A percentile compares a stretch with the other conserved stretches of the same genome.
Evolutionary conservation across 1,284 basidiomycete species (phyloP).

Genomic region (Vanrija sp.): DNA sequence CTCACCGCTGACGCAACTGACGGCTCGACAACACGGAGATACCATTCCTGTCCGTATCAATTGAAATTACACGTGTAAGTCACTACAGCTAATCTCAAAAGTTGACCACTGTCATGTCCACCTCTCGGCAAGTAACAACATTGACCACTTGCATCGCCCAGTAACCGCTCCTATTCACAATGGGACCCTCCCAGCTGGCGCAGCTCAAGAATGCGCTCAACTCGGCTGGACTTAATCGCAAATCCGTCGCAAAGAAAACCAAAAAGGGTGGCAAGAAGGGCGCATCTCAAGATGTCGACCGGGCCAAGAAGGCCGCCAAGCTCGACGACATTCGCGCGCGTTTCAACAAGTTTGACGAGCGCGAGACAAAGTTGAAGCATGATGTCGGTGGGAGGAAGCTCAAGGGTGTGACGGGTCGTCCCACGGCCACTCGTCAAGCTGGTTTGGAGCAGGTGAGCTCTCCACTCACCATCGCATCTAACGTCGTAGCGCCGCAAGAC

Average conservation of each 20-base stretch:
- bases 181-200: conserved; percentile 64
- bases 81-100: conserved; percentile 5
- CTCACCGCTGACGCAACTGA: too few species aligned
- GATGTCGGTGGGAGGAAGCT: conserved; percentile 83
- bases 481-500: conserved; percentile 69
- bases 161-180: conserved; percentile 11
- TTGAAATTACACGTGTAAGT: background rate
- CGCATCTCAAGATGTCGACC: conserved; percentile 63
- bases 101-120: conserved; percentile 4
- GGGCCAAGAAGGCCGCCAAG: conserved; percentile 70
- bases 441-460: conserved; percentile 78
- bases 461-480: background rate
- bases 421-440: conserved; percentile 79
- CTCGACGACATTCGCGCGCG: conserved; percentile 77
- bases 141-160: background rate
- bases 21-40: conserved; percentile 2
- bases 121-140: background rate
- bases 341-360: conserved; percentile 90
- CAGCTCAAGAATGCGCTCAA: conserved; percentile 81
- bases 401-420: conserved; percentile 76
- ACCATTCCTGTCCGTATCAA: background rate
- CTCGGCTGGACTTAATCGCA: conserved; percentile 67
- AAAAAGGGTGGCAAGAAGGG: conserved; percentile 59
- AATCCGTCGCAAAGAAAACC: conserved; percentile 42
- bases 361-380: conserved; percentile 82